A percentile compares a stretch with the other conserved stretches of the same genome.
These are phyloP conservation scores for Fusarium sp. DNA, from an alignment of 2,329 filamentous ascomycete species.

Conservation along the genomic window DNA sequence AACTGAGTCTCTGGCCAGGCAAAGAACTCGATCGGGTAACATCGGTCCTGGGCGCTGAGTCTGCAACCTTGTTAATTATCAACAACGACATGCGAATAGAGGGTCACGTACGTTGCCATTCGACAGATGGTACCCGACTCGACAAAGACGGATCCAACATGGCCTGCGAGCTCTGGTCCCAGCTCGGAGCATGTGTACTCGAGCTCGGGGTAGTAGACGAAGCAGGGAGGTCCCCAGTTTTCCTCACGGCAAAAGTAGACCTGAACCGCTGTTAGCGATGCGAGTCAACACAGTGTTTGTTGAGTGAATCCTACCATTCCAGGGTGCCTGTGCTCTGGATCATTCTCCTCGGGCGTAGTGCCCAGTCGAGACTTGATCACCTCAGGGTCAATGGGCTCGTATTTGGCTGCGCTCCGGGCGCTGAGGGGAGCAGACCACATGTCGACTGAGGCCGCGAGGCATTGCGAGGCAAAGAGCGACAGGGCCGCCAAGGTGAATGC, in stretches of 20 bases:
- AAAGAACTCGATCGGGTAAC: conserved; percentile 32
- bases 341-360: conserved; percentile 33
- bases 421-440: conserved; percentile 37
- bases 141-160: conserved; percentile 42
- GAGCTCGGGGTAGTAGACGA: conserved; percentile 36
- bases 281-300: too few species aligned
- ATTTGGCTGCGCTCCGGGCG: conserved; percentile 20
- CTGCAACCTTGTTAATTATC: conserved; percentile 21
- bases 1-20: conserved; percentile 42
- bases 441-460: conserved; percentile 37
- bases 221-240: conserved; percentile 44
- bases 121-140: conserved; percentile 42
- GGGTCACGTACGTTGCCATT: conserved; percentile 32
- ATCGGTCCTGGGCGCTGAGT: conserved; percentile 19
- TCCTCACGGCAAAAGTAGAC: conserved; percentile 44
- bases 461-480: conserved; percentile 21
- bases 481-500: conserved; percentile 15
- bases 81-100: background rate
- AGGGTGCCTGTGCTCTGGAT: conserved; percentile 20
- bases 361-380: conserved; percentile 38
- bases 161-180: conserved; percentile 28
- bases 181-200: conserved; percentile 42
- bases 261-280: conserved; percentile 27
- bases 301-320: conserved; percentile 28
- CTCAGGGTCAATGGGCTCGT: conserved; percentile 34